Base-by-base conservation (phyloP, 805 yeast species). In the Vanderwaltozyma polyspora region DNA sequence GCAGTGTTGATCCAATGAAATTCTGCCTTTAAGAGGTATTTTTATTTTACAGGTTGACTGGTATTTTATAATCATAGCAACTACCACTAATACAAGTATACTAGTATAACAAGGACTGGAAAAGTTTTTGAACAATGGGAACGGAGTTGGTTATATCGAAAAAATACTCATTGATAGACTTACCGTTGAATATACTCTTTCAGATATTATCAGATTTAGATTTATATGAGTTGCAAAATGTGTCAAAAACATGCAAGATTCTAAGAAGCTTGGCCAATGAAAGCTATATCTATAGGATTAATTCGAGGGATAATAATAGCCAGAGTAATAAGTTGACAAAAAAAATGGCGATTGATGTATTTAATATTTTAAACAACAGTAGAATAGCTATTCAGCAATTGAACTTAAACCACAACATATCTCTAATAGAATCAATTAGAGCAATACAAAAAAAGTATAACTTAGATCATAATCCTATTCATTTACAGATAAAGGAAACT, bases 141-240 rank as follows among this genome's bases (percentile, higher is more conserved):
- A n/a, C n/a, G n/a, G n/a, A n/a, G n/a, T n/a, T n/a, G n/a, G n/a
- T n/a, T n/a, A n/a, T n/a, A n/a, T n/a, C n/a, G n/a, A n/a, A n/a
- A n/a, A 21, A 14, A 4, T 26, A 24, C 23, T 41, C 46, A 27
- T 30, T 46, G 28, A 36, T 35, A 15, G 44, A 45, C 28, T 38
- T 54, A 17, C 56, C 58, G 4, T 31, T 54, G 27, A 44, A 46
- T 28, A 42, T 52, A 4, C 25, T 54, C 23, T 41, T 51, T 32
- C 43, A 40, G 25, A 42, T 54, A 23, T 32, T 52, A 10, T 42
- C 49, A 12, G 36, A 39, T 28, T 35, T 54, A 24, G 44, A 45
- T 9, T 34, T 46, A 29, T 38, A 42, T 23, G 57, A 52, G 29
- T 36, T 50, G 15, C 39, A 38, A 25, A 43, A 41, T 29, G 35